Base-by-base conservation (phyloP, 2,329 filamentous ascomycete species). In the Neonectria ditissima region DNA sequence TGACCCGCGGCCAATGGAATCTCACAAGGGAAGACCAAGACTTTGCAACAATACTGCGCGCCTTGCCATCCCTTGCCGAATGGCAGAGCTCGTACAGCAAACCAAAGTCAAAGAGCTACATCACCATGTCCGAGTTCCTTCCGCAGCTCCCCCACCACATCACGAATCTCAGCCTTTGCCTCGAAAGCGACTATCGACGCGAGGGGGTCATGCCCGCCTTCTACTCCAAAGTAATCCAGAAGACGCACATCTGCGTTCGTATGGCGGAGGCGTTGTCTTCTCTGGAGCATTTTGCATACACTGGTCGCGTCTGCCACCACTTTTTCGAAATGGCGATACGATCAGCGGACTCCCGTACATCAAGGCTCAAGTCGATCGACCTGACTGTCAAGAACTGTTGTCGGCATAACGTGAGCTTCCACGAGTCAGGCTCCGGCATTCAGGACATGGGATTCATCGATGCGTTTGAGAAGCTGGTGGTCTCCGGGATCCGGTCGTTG, bases 1-100 rank as follows among this genome's bases (percentile, higher is more conserved):
- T 93, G 45, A 90, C 91, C 77, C 89, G 91, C 70, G 91, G 91
- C 7, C 90, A 92, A 69, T 94, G 91, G 91, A 93, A 93, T 73
- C 82, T 93, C 28, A 90, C 92, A 76, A 83, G 91, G 50, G 81
- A 84, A 16, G 80, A 86, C 45, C 79, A 81, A 18, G 90, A 93
- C 75, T 93, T 91, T 77, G 78, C 83, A 59, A 83, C 82, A 55
- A 84, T 94, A 53, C 82, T 87, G 20, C 76, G 79, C 13, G 90
- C 90, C 5, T 75, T 93, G 45, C 91, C 91, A 1, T 89, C 87
- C 65, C 78, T 93, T n/a, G 78, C 80, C 54, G 86, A 87, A 69
- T 89, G 86, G 86, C 85, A 87, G 63, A 85, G 83, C n/a, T 86
- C 84, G 6, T 89, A 88, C 80, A 90, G 88, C 74, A 92, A 91